Base-by-base conservation (phyloP, 805 yeast genomes). In the Kodamaea kakaduensis region DNA sequence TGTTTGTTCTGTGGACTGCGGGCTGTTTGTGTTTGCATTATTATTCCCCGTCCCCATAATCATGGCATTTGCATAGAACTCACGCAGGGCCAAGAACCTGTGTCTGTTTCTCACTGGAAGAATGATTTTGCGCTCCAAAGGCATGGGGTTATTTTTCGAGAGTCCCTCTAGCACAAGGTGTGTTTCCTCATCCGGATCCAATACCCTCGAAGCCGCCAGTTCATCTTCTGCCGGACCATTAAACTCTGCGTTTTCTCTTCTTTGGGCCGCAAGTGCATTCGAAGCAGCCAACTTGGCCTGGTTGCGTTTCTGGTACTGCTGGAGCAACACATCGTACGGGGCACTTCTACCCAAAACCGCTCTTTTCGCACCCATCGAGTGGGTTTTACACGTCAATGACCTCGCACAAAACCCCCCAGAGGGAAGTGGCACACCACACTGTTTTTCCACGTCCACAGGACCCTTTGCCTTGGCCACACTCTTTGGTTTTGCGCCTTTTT, bases 361-460 rank as follows among this genome's bases (percentile, higher is more conserved):
- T 48, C 98, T 75, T 52, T 93, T 93, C 17, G 97, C 96, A 21
- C 97, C 97, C 96, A 93, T 89, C 1, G 97, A 86, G 60, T 93
- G 98, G 0, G 97, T 88, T 56, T 93, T 93, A 71, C 98, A 93
- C 0, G 98, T 93, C 41, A 93, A 68, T 0, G 97, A 88, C 33
- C 98, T 73, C 4, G 97, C 97, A 69, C 98, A 93, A 47, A 79
- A 82, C 0, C 94, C 95, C n/a, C 97, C 97, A 45, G 82, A 84
- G 0, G 96, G 88, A 41, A 93, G 64, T 5, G 86, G 84, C 9
- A 93, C 97, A 58, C 98, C 98, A 69, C 98, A 93, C 61, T 93
- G 97, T 46, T 77, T 77, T 52, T 88, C 95, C 31, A 88, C 94
- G 57, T 88, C 95, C 16, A 88, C 88, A 3, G 95, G 89, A 17